Evolutionary conservation across 2,329 filamentous ascomycete species (phyloP).

Genomic region (Talaromyces sp.): DNA sequence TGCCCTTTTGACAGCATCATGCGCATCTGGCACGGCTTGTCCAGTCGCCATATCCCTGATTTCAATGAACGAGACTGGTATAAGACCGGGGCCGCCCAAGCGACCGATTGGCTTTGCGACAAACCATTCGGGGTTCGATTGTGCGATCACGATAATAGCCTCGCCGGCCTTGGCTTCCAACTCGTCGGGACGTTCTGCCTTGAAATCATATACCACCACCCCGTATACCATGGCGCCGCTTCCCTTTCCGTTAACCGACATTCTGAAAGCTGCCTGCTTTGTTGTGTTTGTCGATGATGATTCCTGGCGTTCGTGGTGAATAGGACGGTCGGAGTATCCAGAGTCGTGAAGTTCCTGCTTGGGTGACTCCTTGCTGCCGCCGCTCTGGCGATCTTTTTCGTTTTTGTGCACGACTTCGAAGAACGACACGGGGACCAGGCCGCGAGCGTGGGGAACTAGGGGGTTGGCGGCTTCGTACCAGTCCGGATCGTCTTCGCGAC

Average conservation of each 20-base stretch:
- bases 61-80: slow-evolving; percentile 95
- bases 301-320: slow-evolving; percentile 31
- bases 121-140: slow-evolving; percentile 98
- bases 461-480: slow-evolving; percentile 99
- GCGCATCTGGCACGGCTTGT: slow-evolving; percentile 73
- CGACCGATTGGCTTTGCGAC: slow-evolving; percentile 98
- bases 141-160: slow-evolving; percentile 96
- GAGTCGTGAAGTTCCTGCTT: slow-evolving; percentile 76
- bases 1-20: slow-evolving; percentile 80
- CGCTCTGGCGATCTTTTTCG: slow-evolving; percentile 87
- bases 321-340: slow-evolving; percentile 68
- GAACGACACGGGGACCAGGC: slow-evolving; percentile 88
- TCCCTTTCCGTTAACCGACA: slow-evolving; percentile 50
- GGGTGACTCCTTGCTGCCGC: slow-evolving; percentile 58
- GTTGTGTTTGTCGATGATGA: slow-evolving; percentile 30
- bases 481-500: slow-evolving; percentile 86
- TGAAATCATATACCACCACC: slow-evolving; percentile 95
- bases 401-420: slow-evolving; percentile 92
- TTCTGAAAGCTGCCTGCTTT: slow-evolving; percentile 36
- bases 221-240: slow-evolving; percentile 89
- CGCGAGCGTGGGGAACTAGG: slow-evolving; percentile 74
- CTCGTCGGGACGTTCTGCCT: slow-evolving; percentile 92
- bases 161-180: slow-evolving; percentile 92
- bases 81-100: slow-evolving; percentile 89
- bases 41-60: slow-evolving; percentile 91